These are phyloP conservation scores for Trichomonascus vanleenenianus DNA, from an alignment of 805 yeast genomes.

Conservation along the genomic window DNA sequence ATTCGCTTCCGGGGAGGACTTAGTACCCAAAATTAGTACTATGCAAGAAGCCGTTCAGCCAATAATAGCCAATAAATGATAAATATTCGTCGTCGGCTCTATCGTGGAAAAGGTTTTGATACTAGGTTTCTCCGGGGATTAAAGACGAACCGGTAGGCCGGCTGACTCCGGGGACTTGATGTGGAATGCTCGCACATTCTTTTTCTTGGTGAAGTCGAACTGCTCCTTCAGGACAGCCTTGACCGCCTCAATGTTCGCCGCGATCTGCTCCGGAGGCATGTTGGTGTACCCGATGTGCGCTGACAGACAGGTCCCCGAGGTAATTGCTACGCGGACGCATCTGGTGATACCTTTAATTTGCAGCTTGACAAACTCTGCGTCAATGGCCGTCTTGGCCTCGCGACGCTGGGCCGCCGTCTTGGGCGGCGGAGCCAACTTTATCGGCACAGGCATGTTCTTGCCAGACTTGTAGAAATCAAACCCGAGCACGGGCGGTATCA, in stretches of 20 bases:
- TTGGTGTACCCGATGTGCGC: slow-evolving; percentile 52
- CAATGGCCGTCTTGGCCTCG: slow-evolving; percentile 35
- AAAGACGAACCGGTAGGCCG: slow-evolving; percentile 42
- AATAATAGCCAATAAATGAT: too few relatives aligned
- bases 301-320: slow-evolving; percentile 52
- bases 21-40: too few relatives aligned
- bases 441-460: slow-evolving; percentile 59
- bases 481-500: slow-evolving; percentile 52
- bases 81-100: too few relatives aligned
- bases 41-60: too few relatives aligned
- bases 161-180: slow-evolving; percentile 61
- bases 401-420: slow-evolving; percentile 20
- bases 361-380: slow-evolving; percentile 51
- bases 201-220: slow-evolving; percentile 42
- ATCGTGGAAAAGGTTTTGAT: too few relatives aligned
- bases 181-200: slow-evolving; percentile 39
- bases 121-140: too few relatives aligned
- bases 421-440: slow-evolving; percentile 32
- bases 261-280: slow-evolving; percentile 36
- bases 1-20: too few relatives aligned
- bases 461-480: slow-evolving; percentile 54
- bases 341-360: slow-evolving; percentile 60
- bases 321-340: slow-evolving; percentile 56
- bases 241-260: slow-evolving; percentile 47
- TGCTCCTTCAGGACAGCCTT: slow-evolving; percentile 40